phyloP scores from a whole-genome alignment of 2,329 filamentous ascomycete species.

The Beauveria pseudobassiana region DNA sequence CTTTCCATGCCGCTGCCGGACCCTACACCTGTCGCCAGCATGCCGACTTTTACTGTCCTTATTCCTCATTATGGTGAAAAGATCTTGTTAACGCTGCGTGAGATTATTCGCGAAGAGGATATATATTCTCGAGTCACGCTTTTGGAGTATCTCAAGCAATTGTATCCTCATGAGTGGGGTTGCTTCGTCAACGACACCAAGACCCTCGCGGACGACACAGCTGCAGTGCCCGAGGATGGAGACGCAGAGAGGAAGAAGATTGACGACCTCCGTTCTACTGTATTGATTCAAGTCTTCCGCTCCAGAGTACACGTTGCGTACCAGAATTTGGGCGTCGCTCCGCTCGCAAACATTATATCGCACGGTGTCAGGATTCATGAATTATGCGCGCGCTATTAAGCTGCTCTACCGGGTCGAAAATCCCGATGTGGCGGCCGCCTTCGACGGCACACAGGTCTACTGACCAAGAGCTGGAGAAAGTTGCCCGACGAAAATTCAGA shows the following conservation, averaged over 20 bases:
- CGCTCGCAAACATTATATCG: constrained; percentile 96
- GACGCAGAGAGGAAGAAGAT: constrained; percentile 96
- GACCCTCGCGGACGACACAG: constrained; percentile 80
- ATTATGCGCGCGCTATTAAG: constrained; percentile 98
- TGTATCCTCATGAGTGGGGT: constrained; percentile 98
- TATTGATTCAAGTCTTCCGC: constrained; percentile 99
- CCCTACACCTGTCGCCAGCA: constrained; percentile 94
- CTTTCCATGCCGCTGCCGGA: constrained; percentile 95
- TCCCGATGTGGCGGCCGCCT: constrained; percentile 98
- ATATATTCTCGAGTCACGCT: constrained; percentile 97
- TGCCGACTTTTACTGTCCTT: constrained; percentile 97
- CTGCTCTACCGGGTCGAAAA: constrained; percentile 97
- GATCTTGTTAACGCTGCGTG: constrained; percentile 89
- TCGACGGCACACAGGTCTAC: constrained; percentile 92
- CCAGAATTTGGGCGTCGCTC: constrained; percentile 96
- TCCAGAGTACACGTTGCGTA: constrained; percentile 94
- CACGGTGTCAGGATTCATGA: constrained; percentile 99
- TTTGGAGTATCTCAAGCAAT: constrained; percentile 93
- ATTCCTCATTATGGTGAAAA: constrained; percentile 98
- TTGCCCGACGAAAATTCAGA: constrained; percentile 99
- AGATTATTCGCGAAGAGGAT: constrained; percentile 98
- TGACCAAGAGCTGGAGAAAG: constrained; percentile 93
- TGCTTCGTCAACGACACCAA: constrained; percentile 99
- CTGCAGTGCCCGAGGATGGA: constrained; percentile 58
- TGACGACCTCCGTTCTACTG: constrained; percentile 98